Evolutionary conservation across 306 rosid genomes (phyloP).

Genomic region (Sphenostylis stenocarpa): DNA sequence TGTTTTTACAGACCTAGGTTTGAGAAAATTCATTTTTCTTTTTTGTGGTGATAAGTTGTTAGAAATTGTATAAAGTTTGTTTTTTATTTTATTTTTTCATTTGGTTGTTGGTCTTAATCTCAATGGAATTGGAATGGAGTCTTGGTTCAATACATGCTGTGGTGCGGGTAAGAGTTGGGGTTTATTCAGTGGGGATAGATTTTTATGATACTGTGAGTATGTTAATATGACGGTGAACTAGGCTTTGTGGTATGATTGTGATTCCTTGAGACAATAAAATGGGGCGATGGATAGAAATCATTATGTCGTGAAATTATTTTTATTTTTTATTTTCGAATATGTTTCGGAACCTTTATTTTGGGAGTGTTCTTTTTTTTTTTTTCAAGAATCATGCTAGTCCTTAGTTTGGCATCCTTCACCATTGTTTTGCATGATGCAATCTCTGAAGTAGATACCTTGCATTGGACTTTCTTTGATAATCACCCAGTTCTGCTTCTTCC

Average conservation of each 20-base stretch:
- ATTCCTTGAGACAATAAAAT: background rate
- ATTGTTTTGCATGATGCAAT: slow-evolving; percentile 9
- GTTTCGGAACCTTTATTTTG: background rate
- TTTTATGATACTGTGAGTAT: background rate
- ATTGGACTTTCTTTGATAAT: slow-evolving; percentile 1
- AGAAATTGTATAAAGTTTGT: slow-evolving; percentile 7
- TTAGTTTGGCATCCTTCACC: background rate
- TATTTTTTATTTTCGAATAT: background rate
- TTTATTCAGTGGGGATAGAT: background rate
- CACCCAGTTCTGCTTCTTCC: background rate
- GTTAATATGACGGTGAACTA: background rate
- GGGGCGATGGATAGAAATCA: slow-evolving; percentile 13
- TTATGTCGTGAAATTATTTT: background rate
- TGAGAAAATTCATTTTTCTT: background rate
- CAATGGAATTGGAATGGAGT: background rate
- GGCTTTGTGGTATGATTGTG: background rate
- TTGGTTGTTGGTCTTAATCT: slow-evolving; percentile 13
- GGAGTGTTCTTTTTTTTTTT: too few relatives aligned
- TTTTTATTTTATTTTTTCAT: slow-evolving; percentile 9
- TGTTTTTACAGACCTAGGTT: slow-evolving; percentile 17
- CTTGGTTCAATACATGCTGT: background rate
- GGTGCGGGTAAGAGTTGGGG: background rate
- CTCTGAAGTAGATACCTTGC: slow-evolving; percentile 12
- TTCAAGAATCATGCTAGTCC: background rate
- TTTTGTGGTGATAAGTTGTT: background rate